Percentiles rank a stretch among this genome's conserved stretches.
These are phyloP conservation scores for Lodderomyces pseudojiufengensis DNA, from an alignment of 1,139 yeast genomes.

Conservation along the genomic window DNA sequence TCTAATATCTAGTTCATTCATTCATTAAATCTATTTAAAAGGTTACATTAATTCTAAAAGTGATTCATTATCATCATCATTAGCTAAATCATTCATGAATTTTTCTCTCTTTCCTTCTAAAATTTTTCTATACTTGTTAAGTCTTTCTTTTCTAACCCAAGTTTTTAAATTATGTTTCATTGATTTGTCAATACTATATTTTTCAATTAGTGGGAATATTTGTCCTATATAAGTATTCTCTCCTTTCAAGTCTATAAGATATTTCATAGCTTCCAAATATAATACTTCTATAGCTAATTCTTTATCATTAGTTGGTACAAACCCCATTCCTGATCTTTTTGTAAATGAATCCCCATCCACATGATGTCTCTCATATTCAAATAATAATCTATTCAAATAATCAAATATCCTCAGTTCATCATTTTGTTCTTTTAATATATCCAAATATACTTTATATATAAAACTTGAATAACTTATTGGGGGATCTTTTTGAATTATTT, in stretches of 20 bases:
- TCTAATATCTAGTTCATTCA: neutral
- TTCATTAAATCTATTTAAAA: slow-evolving; percentile 1
- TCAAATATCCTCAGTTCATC: slow-evolving; percentile 22
- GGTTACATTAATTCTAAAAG: slow-evolving; percentile 33
- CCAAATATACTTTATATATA: slow-evolving; percentile 24
- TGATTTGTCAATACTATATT: slow-evolving; percentile 35
- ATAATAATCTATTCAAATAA: slow-evolving; percentile 20
- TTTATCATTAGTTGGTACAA: slow-evolving; percentile 16
- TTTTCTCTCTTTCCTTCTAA: slow-evolving; percentile 28
- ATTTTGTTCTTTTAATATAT: slow-evolving; percentile 19
- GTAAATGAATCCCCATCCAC: slow-evolving; percentile 9
- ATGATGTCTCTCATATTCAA: slow-evolving; percentile 20
- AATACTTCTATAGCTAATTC: slow-evolving; percentile 20
- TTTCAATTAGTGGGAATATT: slow-evolving; percentile 28
- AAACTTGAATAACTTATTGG: slow-evolving; percentile 24
- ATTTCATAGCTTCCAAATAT: slow-evolving; percentile 25
- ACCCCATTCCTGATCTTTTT: slow-evolving; percentile 11
- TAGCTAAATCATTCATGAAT: slow-evolving; percentile 26
- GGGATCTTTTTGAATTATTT: slow-evolving; percentile 23
- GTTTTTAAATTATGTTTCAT: slow-evolving; percentile 23
- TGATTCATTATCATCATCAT: slow-evolving; percentile 29
- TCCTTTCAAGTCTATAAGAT: slow-evolving; percentile 29
- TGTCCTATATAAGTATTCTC: slow-evolving; percentile 27
- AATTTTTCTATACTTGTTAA: slow-evolving; percentile 21
- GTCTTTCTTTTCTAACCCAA: slow-evolving; percentile 22